Conservation (phyloP, 768 basidiomycete species). For the Suillus subaureus region DNA sequence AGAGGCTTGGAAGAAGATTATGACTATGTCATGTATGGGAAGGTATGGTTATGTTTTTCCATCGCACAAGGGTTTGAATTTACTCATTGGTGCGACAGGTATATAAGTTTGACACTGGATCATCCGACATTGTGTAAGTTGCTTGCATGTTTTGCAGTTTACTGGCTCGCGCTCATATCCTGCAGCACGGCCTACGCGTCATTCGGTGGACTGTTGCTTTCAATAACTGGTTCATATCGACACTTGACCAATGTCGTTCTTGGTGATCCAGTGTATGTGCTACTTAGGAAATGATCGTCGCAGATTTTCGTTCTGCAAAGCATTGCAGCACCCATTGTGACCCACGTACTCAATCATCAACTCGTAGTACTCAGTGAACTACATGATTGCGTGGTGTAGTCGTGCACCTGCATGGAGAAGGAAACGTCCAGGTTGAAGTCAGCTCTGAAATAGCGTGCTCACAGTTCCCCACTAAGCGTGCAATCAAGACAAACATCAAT, state of each 20-base stretch:
- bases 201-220: slow-evolving; percentile 94
- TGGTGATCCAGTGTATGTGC: slow-evolving; percentile 89
- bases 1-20: slow-evolving; percentile 91
- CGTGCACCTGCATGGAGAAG: background rate
- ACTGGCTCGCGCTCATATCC: slow-evolving; percentile 7
- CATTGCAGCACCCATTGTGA: background rate
- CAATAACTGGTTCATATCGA: slow-evolving; percentile 88
- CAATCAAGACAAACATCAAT: background rate
- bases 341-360: background rate
- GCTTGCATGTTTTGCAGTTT: slow-evolving; percentile 4
- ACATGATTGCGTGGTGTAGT: background rate
- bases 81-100: slow-evolving; percentile 8
- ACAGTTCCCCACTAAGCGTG: background rate
- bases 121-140: slow-evolving; percentile 67
- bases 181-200: slow-evolving; percentile 92
- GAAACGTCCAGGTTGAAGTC: background rate
- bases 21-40: slow-evolving; percentile 99
- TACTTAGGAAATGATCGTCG: slow-evolving; percentile 69
- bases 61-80: slow-evolving; percentile 5
- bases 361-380: background rate
- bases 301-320: background rate
- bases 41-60: slow-evolving; percentile 50
- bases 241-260: slow-evolving; percentile 92
- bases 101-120: slow-evolving; percentile 4
- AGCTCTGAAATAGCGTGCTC: background rate